Evolutionary conservation across 2,329 filamentous ascomycete genomes (phyloP).

Genomic region (Apiospora sp.): DNA sequence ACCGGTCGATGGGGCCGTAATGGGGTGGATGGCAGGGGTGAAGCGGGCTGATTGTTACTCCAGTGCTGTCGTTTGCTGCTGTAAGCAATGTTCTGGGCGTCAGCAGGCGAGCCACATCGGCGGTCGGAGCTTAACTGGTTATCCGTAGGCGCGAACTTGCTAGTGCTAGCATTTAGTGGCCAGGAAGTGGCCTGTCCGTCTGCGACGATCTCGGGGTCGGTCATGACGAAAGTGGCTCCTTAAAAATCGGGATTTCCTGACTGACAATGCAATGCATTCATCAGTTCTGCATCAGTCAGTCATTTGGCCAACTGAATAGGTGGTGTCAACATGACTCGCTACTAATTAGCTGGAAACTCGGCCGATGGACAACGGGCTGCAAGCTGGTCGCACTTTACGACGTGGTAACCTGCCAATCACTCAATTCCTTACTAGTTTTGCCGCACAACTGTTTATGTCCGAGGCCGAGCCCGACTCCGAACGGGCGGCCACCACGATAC

Average conservation of each 20-base stretch:
- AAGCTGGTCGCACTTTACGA: too few relatives aligned
- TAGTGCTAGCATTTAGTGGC: background rate
- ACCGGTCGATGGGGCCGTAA: background rate
- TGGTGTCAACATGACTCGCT: too few relatives aligned
- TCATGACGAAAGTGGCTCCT: background rate
- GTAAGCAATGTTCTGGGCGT: too few relatives aligned
- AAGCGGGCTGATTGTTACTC: background rate
- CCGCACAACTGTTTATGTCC: background rate
- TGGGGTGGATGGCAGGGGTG: background rate
- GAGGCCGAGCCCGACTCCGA: background rate
- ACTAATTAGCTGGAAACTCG: background rate
- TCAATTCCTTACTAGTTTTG: background rate
- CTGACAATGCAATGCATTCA: too few relatives aligned
- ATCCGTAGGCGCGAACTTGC: background rate
- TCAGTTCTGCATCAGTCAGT: too few relatives aligned
- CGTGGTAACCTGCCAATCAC: too few relatives aligned
- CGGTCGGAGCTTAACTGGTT: conserved; percentile 4
- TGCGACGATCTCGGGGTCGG: background rate
- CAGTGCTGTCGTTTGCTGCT: too few relatives aligned
- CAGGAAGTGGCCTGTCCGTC: background rate
- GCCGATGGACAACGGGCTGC: background rate
- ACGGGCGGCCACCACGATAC: background rate
- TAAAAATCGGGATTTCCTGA: background rate
- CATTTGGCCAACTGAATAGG: too few relatives aligned
- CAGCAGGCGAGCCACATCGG: background rate